Evolutionary conservation across 169 alveolate genomes (phyloP).

Genomic region (Babesia divergens): DNA sequence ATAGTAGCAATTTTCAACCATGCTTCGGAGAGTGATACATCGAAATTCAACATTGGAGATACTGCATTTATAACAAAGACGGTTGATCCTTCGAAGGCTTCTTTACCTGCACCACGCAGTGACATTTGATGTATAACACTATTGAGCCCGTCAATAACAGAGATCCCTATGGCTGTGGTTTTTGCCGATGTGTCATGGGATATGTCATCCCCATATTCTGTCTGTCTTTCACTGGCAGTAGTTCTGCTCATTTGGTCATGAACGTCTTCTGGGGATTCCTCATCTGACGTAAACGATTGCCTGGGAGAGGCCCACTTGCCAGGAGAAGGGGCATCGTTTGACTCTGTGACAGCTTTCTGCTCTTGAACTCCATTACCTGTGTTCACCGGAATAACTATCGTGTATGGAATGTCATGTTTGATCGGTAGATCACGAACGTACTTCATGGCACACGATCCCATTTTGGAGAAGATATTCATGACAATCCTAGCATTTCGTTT

Average conservation of each 20-base stretch:
- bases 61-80: conserved; percentile 12
- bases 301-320: background rate
- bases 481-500: background rate
- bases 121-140: conserved; percentile 28
- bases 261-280: background rate
- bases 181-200: background rate
- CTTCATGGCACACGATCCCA: conserved; percentile 1
- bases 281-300: background rate
- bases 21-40: conserved; percentile 6
- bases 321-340: background rate
- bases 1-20: background rate
- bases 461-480: conserved; percentile 17
- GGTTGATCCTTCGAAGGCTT: conserved; percentile 10
- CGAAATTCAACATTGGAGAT: conserved; percentile 6
- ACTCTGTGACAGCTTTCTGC: background rate
- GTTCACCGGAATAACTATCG: background rate
- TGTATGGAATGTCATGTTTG: conserved; percentile 3
- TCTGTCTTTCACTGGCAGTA: background rate
- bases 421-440: background rate
- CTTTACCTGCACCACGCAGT: background rate
- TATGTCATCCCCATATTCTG: background rate
- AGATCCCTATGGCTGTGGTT: conserved; percentile 6
- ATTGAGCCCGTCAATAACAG: conserved; percentile 28
- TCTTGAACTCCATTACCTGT: background rate
- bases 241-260: background rate